Percentiles rank a stretch among this genome's conserved stretches.
phyloP scores from a whole-genome alignment of 2,329 filamentous ascomycete species.

The Aspergillus hortae region DNA sequence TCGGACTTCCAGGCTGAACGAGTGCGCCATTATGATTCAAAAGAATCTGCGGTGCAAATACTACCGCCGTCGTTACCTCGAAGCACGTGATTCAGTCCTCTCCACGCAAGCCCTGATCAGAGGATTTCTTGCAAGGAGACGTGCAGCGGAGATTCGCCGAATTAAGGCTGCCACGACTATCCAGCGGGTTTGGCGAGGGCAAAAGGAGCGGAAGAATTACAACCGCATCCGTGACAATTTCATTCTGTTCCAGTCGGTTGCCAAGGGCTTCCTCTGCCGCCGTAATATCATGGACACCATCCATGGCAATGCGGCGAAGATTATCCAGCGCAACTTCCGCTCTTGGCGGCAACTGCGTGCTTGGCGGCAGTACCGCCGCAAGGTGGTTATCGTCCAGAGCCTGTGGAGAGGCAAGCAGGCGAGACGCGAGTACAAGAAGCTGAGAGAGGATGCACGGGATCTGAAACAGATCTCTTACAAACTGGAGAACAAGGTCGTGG shows the following conservation, averaged over 20 bases:
- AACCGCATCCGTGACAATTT: constrained; percentile 75
- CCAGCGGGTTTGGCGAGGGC: constrained; percentile 89
- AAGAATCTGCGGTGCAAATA: constrained; percentile 97
- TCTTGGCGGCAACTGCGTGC: constrained; percentile 70
- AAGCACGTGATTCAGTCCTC: constrained; percentile 77
- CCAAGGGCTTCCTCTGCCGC: constrained; percentile 87
- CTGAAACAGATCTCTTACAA: constrained; percentile 99
- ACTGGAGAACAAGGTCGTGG: constrained; percentile 98
- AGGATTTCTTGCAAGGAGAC: constrained; percentile 72
- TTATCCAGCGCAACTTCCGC: constrained; percentile 89
- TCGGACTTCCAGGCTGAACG: constrained; percentile 82
- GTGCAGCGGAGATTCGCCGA: constrained; percentile 75
- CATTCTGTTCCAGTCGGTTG: constrained; percentile 80
- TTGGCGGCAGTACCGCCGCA: constrained; percentile 86
- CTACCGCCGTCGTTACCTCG: constrained; percentile 86
- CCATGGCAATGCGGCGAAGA: constrained; percentile 81
- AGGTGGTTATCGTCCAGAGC: constrained; percentile 85
- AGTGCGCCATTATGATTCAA: constrained; percentile 95
- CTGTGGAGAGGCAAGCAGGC: constrained; percentile 85
- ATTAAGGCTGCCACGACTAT: constrained; percentile 89
- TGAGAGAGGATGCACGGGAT: constrained; percentile 94
- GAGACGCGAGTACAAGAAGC: constrained; percentile 78
- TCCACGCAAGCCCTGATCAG: constrained; percentile 73
- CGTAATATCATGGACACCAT: constrained; percentile 92
- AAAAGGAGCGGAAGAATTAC: constrained; percentile 82